Evolutionary conservation across 176 grass and related monocot genomes (phyloP).

Genomic region (Eleusine coracana): DNA sequence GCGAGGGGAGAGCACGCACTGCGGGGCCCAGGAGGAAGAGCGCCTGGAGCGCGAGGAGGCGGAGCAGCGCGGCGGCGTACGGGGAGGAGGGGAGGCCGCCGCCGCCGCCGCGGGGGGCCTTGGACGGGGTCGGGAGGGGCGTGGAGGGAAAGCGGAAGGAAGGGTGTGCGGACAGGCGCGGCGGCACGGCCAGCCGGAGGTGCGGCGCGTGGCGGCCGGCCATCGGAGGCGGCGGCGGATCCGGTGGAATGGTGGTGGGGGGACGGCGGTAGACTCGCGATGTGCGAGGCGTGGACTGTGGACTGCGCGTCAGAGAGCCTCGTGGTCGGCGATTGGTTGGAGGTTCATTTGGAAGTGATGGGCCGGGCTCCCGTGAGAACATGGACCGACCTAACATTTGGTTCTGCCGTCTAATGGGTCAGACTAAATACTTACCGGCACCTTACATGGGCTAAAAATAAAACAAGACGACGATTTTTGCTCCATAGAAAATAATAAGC

Average conservation of each 20-base stretch:
- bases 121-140: conserved; percentile 54
- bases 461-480: too few relatives aligned
- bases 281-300: neutral
- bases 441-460: too few relatives aligned
- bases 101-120: conserved; percentile 37
- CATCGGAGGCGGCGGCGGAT: too few relatives aligned
- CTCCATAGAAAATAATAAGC: too few relatives aligned
- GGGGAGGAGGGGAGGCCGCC: conserved; percentile 40
- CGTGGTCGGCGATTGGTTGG: neutral
- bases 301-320: neutral
- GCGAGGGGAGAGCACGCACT: conserved; percentile 45
- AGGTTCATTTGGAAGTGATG: neutral
- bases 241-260: neutral
- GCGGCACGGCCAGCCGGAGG: conserved; percentile 59
- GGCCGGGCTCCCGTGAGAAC: neutral
- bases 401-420: neutral
- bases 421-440: neutral
- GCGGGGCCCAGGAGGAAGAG: conserved; percentile 55
- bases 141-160: conserved; percentile 51
- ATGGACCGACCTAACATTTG: neutral
- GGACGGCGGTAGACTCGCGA: neutral
- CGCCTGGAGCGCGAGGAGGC: conserved; percentile 56
- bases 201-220: neutral
- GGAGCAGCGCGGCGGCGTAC: conserved; percentile 55
- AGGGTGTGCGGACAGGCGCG: conserved; percentile 39